Percentiles rank a stretch among this genome's conserved stretches.
Conservation (phyloP, 352 stramenopile species). For the Pythium aquatile region DNA sequence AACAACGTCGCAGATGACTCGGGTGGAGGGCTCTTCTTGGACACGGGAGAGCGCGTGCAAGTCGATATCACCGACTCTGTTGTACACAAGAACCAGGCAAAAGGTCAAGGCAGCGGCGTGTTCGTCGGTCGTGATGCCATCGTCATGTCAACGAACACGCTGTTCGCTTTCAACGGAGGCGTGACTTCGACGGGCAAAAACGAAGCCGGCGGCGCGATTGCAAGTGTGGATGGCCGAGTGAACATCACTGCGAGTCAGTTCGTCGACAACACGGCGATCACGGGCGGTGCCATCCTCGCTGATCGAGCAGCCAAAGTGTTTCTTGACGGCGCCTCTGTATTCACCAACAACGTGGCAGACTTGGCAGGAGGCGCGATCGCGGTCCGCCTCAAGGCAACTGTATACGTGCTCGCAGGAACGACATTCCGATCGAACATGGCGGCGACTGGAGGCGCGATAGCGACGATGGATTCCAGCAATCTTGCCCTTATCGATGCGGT, state of each 20-base stretch:
- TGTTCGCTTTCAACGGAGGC: slow-evolving; percentile 40
- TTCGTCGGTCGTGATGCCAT: slow-evolving; percentile 50
- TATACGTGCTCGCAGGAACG: slow-evolving; percentile 3
- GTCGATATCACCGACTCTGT: slow-evolving; percentile 30
- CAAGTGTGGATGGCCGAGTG: slow-evolving; percentile 37
- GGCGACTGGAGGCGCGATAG: slow-evolving; percentile 10
- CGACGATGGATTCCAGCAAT: not conserved
- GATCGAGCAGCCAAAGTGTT: slow-evolving; percentile 33
- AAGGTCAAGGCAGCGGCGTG: slow-evolving; percentile 48
- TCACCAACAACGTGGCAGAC: slow-evolving; percentile 48
- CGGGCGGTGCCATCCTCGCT: slow-evolving; percentile 42
- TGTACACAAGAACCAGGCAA: slow-evolving; percentile 40
- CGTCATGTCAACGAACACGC: slow-evolving; percentile 22
- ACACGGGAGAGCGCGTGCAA: slow-evolving; percentile 44
- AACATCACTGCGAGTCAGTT: slow-evolving; percentile 34
- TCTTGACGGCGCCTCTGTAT: slow-evolving; percentile 27
- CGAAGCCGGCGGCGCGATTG: slow-evolving; percentile 53
- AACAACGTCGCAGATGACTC: slow-evolving; percentile 60
- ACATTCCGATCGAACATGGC: slow-evolving; percentile 10
- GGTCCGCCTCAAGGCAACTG: slow-evolving; percentile 19
- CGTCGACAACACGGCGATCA: slow-evolving; percentile 47
- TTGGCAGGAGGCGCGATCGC: slow-evolving; percentile 43
- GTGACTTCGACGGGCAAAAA: slow-evolving; percentile 52
- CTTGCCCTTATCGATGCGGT: slow-evolving; percentile 1
- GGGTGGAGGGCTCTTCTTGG: slow-evolving; percentile 52